Percentiles rank a stretch among this genome's conserved stretches.
These are phyloP conservation scores for Pilaira anomala DNA, from an alignment of 192 early-diverging fungal species.

Conservation along the genomic window DNA sequence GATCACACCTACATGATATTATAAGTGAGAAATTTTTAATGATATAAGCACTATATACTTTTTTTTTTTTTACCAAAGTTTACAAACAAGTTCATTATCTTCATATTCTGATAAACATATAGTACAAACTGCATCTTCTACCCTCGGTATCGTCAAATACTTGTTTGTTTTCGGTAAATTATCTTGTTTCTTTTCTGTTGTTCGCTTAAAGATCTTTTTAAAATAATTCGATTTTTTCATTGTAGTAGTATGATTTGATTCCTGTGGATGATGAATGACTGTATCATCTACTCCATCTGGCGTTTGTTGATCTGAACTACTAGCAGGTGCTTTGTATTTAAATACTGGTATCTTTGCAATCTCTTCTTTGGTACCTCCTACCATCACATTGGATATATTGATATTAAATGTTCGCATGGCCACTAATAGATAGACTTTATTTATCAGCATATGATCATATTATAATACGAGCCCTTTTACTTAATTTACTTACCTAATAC, in stretches of 20 bases:
- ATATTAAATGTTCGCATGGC: constrained; percentile 53
- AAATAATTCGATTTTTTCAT: background rate
- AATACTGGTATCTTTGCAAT: background rate
- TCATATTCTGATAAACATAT: constrained; percentile 80
- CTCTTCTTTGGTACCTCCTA: constrained; percentile 59
- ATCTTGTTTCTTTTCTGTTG: background rate
- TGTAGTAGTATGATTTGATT: no score
- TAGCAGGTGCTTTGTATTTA: constrained; percentile 1
- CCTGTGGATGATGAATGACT: background rate
- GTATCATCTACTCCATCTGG: background rate
- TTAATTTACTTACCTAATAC: constrained; percentile 45
- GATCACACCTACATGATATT: constrained; percentile 41
- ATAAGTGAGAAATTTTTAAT: background rate
- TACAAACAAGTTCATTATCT: constrained; percentile 68
- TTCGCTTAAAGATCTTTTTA: background rate
- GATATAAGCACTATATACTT: background rate
- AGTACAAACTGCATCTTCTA: constrained; percentile 53
- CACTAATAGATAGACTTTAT: constrained; percentile 23
- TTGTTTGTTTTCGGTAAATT: background rate
- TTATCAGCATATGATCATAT: background rate
- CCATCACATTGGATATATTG: constrained; percentile 48
- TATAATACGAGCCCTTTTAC: background rate
- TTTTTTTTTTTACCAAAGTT: constrained; percentile 50
- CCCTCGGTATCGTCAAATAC: constrained; percentile 1
- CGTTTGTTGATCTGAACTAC: background rate